Conservation (phyloP, 2,329 filamentous ascomycete species). For the Calcarisporium arbuscula region DNA sequence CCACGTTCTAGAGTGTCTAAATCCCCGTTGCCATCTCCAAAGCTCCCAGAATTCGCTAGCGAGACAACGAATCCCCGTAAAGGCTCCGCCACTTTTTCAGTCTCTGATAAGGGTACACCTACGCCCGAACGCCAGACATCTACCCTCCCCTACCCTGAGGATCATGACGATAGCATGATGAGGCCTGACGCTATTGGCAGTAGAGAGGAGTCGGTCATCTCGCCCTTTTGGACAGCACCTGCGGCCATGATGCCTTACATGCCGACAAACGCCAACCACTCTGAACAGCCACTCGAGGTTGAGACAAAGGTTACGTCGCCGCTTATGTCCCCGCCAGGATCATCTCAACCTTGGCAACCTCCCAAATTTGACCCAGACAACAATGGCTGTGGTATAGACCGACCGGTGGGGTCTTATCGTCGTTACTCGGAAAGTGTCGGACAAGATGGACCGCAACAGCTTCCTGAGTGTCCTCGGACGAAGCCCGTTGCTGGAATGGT, state of each 20-base stretch:
- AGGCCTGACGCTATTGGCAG: no score
- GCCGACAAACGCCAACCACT: no score
- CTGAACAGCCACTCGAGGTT: no score
- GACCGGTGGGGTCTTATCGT: slow-evolving; percentile 40
- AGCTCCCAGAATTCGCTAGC: slow-evolving; percentile 12
- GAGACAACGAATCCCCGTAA: slow-evolving; percentile 15
- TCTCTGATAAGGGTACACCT: slow-evolving; percentile 11
- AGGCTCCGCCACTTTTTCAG: slow-evolving; percentile 24
- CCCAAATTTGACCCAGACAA: slow-evolving; percentile 36
- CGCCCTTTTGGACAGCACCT: no score
- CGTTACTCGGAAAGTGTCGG: slow-evolving; percentile 43
- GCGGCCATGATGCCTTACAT: no score
- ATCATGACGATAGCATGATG: slow-evolving; percentile 25
- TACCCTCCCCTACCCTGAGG: slow-evolving; percentile 32
- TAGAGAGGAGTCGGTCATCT: no score
- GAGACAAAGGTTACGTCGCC: slow-evolving; percentile 5
- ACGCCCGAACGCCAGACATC: slow-evolving; percentile 15
- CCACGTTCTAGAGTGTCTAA: slow-evolving; percentile 28
- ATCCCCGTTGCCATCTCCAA: slow-evolving; percentile 25
- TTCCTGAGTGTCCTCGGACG: slow-evolving; percentile 66
- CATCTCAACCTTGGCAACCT: slow-evolving; percentile 37
- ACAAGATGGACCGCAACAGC: slow-evolving; percentile 20
- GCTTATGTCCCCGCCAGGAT: slow-evolving; percentile 6
- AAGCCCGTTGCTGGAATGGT: slow-evolving; percentile 55
- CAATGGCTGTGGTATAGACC: slow-evolving; percentile 27